These are phyloP conservation scores for Zizania latifolia DNA, from an alignment of 176 grass and related monocot species.

Conservation along the genomic window DNA sequence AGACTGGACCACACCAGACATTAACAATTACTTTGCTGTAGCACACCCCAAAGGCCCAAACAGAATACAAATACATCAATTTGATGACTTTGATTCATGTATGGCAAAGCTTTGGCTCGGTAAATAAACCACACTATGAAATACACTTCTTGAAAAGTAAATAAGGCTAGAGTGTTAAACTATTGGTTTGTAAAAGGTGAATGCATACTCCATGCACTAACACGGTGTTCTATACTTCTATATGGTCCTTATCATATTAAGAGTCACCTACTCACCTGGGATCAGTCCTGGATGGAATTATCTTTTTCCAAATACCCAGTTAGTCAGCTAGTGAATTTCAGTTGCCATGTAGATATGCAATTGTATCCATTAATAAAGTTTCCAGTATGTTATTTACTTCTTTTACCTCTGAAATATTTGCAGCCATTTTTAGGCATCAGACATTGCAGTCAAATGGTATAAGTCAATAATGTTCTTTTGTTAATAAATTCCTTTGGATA, in stretches of 20 bases:
- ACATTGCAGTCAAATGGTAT: background rate
- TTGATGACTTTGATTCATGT: background rate
- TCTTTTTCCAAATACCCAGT: background rate
- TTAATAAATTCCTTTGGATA: background rate
- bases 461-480: background rate
- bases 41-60: background rate
- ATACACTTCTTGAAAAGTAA: background rate
- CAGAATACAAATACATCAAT: background rate
- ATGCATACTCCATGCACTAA: background rate
- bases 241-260: no score
- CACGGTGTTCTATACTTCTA: background rate
- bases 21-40: background rate
- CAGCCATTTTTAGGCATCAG: background rate
- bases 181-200: background rate
- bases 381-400: background rate
- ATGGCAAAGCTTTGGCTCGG: background rate
- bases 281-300: background rate
- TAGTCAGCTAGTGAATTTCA: background rate
- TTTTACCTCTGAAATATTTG: background rate
- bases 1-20: background rate
- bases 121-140: background rate
- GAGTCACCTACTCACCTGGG: no score
- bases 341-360: background rate
- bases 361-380: background rate
- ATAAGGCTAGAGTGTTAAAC: background rate